phyloP scores from a whole-genome alignment of 2,329 filamentous ascomycete species.

The Aspergillus amoenus region DNA sequence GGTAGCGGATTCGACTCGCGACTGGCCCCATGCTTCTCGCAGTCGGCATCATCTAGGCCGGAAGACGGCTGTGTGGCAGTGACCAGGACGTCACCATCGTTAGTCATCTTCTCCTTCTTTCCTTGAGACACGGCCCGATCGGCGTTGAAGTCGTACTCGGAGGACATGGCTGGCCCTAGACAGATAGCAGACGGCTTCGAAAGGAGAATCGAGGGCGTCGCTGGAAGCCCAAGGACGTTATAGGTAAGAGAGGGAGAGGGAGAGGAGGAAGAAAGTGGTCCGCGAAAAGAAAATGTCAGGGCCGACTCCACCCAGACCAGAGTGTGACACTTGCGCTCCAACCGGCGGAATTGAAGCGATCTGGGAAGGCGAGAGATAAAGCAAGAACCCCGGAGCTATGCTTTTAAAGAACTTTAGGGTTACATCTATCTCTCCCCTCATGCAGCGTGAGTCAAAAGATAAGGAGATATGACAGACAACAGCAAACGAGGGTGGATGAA shows the following conservation, averaged over 20 bases:
- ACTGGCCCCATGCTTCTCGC: constrained; percentile 37
- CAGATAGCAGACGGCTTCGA: background rate
- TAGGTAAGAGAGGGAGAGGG: background rate
- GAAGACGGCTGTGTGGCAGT: constrained; percentile 15
- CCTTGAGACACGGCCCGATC: constrained; percentile 20
- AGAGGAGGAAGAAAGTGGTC: constrained; percentile 5
- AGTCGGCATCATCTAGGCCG: constrained; percentile 31
- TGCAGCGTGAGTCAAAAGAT: constrained; percentile 12
- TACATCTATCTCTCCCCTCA: background rate
- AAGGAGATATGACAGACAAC: constrained; percentile 14
- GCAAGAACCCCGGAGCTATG: background rate
- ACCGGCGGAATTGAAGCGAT: background rate
- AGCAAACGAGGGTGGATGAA: constrained; percentile 3
- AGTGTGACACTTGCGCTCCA: background rate
- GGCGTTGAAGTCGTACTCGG: constrained; percentile 17
- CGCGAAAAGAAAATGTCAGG: constrained; percentile 10
- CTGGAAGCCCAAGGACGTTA: background rate
- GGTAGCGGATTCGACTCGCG: constrained; percentile 61
- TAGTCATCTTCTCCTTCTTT: constrained; percentile 25
- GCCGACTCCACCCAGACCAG: constrained; percentile 15
- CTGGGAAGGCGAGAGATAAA: background rate
- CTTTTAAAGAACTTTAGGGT: background rate
- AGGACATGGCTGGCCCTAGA: constrained; percentile 25
- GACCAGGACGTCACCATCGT: constrained; percentile 25
- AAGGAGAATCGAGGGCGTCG: background rate